Base-by-base conservation (phyloP, 768 basidiomycete genomes). In the Pisolithus albus region DNA sequence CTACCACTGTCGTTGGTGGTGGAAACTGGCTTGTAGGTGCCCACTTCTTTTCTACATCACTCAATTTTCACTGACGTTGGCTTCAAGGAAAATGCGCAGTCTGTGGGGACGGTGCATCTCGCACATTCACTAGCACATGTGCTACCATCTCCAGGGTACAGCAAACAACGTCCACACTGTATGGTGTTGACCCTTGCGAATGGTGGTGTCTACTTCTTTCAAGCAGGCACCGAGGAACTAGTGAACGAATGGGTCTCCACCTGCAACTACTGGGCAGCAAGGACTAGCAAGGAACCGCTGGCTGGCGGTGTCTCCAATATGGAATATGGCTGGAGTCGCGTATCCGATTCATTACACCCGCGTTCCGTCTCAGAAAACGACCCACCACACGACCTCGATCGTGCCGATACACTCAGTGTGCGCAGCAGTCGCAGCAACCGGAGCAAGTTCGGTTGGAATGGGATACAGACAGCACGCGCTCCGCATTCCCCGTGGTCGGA, bases 231-330 rank as follows among this genome's bases (percentile, higher is more conserved):
- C 4, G 95, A 96, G 61, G 95, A 97, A 59, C 81, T 99, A n/a
- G 93, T 96, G 46, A 88, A 89, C 61, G 96, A 99, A 68, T 98
- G 96, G 96, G 94, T 96, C 7, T 86, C 89, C 38, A 96, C 96
- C 0, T 97, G 95, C 79, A 99, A 98, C 72, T 99, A 99, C 66
- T 98, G 96, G 96, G 91, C 96, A 0, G 96, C 95, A 2, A 78
- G 96, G 42, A 89, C 84, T 51, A 92, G 90, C 68, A 93, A 95
- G 60, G 94, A 97, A 64, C 96, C 96, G 1, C 78, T 99, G 3
- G 79, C 88, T 2, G 96, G 96, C 5, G 96, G 96, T 21, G 94
- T 99, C 7, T 93, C 92, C 46, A 99, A 98, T 71, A 95, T 98
- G 89, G 96, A 99, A 67, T 96, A 98, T 63, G 96, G 96, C 8